Percentiles rank a stretch among this genome's conserved stretches.
phyloP scores from a whole-genome alignment of 2,329 filamentous ascomycete species.

The Verruconis gallopava region DNA sequence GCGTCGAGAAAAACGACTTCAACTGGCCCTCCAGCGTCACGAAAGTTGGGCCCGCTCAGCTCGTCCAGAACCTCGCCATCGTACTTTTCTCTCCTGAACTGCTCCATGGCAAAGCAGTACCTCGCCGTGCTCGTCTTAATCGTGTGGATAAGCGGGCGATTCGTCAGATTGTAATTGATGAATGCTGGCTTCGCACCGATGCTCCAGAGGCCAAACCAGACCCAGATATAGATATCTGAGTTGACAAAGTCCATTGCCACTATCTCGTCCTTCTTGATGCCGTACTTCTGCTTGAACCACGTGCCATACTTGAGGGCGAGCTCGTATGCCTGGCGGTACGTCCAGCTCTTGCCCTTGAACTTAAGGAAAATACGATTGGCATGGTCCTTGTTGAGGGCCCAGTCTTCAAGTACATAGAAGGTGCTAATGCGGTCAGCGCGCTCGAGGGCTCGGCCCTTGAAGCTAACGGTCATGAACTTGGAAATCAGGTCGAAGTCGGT shows the following conservation, averaged over 20 bases:
- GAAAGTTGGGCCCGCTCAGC: conserved; percentile 27
- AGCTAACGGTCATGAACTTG: not conserved
- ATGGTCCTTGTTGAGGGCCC: conserved; percentile 38
- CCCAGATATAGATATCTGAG: conserved; percentile 61
- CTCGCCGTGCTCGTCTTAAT: conserved; percentile 53
- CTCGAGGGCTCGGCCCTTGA: conserved; percentile 11
- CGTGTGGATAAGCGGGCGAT: conserved; percentile 60
- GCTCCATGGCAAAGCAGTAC: conserved; percentile 56
- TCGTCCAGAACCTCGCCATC: conserved; percentile 37
- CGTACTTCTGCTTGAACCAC: conserved; percentile 55
- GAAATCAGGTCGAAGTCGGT: conserved; percentile 8
- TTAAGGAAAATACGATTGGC: conserved; percentile 44
- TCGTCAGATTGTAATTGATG: conserved; percentile 74
- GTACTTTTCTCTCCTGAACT: conserved; percentile 39
- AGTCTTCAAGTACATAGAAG: conserved; percentile 62
- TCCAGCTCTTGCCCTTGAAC: conserved; percentile 56
- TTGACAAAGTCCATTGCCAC: conserved; percentile 76
- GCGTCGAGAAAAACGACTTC: conserved; percentile 49
- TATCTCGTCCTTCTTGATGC: conserved; percentile 57
- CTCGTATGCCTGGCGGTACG: conserved; percentile 65
- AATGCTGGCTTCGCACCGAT: conserved; percentile 74
- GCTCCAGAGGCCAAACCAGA: conserved; percentile 68
- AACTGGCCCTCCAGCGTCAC: conserved; percentile 31
- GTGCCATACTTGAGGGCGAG: conserved; percentile 56
- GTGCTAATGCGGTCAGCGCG: conserved; percentile 48